Conservation (phyloP, 805 yeast genomes). For the Pichia nakasei region DNA sequence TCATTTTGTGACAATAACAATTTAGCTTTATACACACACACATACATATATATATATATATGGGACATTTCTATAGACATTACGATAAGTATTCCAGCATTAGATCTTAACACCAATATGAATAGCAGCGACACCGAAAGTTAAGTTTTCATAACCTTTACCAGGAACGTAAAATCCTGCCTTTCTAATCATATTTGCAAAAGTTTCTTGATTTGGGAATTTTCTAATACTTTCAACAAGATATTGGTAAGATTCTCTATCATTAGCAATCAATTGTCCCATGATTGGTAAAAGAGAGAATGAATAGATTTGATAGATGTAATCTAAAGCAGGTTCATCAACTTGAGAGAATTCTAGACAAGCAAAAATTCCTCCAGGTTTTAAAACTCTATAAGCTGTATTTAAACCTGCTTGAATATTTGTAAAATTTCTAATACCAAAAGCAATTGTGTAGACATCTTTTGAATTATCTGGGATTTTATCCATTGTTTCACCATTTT, state of each 20-base stretch:
- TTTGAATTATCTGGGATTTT: slow-evolving; percentile 77
- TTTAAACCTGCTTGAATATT: slow-evolving; percentile 86
- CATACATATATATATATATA: too few relatives aligned
- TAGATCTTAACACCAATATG: slow-evolving; percentile 89
- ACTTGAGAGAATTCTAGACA: slow-evolving; percentile 94
- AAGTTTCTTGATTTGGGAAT: slow-evolving; percentile 88
- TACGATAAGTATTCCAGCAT: slow-evolving; percentile 4
- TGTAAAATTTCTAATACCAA: slow-evolving; percentile 96
- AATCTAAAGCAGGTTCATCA: slow-evolving; percentile 65
- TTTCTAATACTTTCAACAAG: slow-evolving; percentile 87
- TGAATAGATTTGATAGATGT: slow-evolving; percentile 80
- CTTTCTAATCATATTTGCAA: slow-evolving; percentile 82
- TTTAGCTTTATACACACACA: too few relatives aligned
- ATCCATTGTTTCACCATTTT: slow-evolving; percentile 87
- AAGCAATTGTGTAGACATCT: slow-evolving; percentile 93
- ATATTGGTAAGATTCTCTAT: slow-evolving; percentile 92
- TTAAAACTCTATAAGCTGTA: slow-evolving; percentile 92
- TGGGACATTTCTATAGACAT: slow-evolving; percentile 3
- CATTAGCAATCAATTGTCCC: slow-evolving; percentile 94
- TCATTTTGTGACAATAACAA: too few relatives aligned
- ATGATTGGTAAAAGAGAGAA: slow-evolving; percentile 81
- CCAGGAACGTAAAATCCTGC: slow-evolving; percentile 93
- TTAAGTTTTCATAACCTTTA: slow-evolving; percentile 85
- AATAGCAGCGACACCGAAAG: slow-evolving; percentile 92
- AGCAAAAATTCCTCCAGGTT: slow-evolving; percentile 97